Evolutionary conservation across 2,329 filamentous ascomycete species (phyloP), one percentile per base, ranked within the genome.

Genomic region (Trichoderma koningiopsis): DNA sequence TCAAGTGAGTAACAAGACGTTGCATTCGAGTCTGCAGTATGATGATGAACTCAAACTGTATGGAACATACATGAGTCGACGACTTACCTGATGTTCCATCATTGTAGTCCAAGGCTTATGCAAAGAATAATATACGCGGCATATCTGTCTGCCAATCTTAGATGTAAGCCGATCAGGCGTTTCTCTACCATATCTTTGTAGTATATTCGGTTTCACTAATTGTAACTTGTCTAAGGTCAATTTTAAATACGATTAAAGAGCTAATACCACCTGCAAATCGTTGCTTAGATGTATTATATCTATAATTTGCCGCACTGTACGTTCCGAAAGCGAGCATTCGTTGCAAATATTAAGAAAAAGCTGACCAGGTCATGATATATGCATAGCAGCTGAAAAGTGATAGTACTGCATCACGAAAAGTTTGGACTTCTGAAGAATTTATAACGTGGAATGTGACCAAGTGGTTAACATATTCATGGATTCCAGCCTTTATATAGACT

Each of bases 291-390:
- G 40, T 3, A 6, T 6, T 43, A 6, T 43, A 43, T 2, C 6
- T 6, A 19, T 1, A 43, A 19, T 14, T 43, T 43, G 16, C 40
- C 6, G 16, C 40, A 40, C n/a, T 8, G 19, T n/a, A 3, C 3
- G 16, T 19, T 19, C 6, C 3, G 8, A n/a, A 6, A 11, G 71
- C 24, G n/a, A 72, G 37, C 16, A 70, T 33, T 72, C 68, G 31
- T 72, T 72, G 58, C 65, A 68, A 33, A 61, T 64, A 43, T 72
- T 65, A 49, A 70, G 66, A 27, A 72, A 71, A 13, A 11, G 16
- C 27, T 11, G 8, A 47, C 13, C 11, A 19, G 37, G 29, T 43
- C 3, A 29, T 60, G 10, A 11, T 13, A n/a, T 6, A 16, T 19
- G 11, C 14, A 16, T 10, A 40, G 14, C 16, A n/a, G 19, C 40